These are phyloP conservation scores for Colletotrichum higginsianum DNA, from an alignment of 2,329 filamentous ascomycete species.

Conservation along the genomic window DNA sequence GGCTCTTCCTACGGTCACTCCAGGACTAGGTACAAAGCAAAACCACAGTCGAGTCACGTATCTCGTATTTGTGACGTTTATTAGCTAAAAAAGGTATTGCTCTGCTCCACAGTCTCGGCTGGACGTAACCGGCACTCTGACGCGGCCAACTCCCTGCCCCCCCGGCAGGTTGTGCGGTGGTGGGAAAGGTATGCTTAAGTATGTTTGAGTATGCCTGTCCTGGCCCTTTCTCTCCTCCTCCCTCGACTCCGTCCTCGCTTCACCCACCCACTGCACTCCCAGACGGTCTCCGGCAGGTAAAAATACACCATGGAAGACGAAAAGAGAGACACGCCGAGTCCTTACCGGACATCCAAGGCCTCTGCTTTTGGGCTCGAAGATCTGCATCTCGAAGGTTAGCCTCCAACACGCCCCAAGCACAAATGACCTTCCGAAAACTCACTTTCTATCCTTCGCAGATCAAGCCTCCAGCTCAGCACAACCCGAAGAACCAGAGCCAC, in stretches of 20 bases:
- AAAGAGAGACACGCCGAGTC: conserved; percentile 2
- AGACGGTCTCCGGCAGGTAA: not conserved
- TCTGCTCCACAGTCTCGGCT: not conserved
- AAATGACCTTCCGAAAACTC: not conserved
- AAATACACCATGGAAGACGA: conserved; percentile 10
- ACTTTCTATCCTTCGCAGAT: conserved; percentile 1
- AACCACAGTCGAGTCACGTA: not conserved
- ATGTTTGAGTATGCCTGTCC: conserved; percentile 23
- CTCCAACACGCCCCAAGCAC: not conserved
- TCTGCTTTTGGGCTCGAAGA: conserved; percentile 22
- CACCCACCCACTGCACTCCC: not conserved
- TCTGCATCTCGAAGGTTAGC: conserved; percentile 25
- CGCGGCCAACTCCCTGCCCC: not conserved
- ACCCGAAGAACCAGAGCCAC: conserved; percentile 15
- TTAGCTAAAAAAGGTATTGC: not conserved
- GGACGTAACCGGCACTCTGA: conserved; percentile 13
- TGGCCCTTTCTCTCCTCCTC: not conserved
- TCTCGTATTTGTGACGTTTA: conserved; percentile 13
- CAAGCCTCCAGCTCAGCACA: conserved; percentile 17
- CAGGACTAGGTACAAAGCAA: not conserved
- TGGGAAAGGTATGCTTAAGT: conserved; percentile 24
- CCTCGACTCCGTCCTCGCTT: not conserved
- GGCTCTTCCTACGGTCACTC: conserved; percentile 1
- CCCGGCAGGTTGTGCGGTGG: conserved; percentile 3
- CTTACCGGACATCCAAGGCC: conserved; percentile 27